Base-by-base conservation (phyloP, 306 rosid species). In the Vachellia pachyceras region DNA sequence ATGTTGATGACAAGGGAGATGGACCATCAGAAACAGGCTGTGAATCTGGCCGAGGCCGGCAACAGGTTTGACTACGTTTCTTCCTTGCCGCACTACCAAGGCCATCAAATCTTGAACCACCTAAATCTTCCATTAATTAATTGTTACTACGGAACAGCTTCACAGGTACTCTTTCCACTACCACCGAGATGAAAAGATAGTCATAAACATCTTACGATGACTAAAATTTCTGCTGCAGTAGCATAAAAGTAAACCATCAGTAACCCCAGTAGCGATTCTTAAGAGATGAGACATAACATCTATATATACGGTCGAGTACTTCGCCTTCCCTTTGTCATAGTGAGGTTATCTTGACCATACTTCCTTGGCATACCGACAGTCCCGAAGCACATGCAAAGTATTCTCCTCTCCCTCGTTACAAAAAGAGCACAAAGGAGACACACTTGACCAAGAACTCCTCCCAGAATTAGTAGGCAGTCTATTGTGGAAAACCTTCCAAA, bases 11-110 rank as follows among this genome's bases (percentile, higher is more conserved):
- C 60, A 86, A 75, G 10, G 94, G 84, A 14, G 91, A 87, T 60
- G 86, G 85, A 69, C 79, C 85, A 79, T 92, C 97, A 7, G 76
- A 79, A 72, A 75, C 75, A 73, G 90, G 88, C 70, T 83, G n/a
- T n/a, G n/a, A n/a, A n/a, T n/a, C n/a, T n/a, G n/a, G n/a, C n/a
- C n/a, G n/a, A n/a, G n/a, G n/a, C 75, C 95, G 86, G 54, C 97
- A 95, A 9, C 81, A 92, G 60, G 92, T 89, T 67, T 88, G 99
- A 83, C 90, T 92, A 82, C 99, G 93, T 85, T 90, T 95, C 90
- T 85, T 91, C 90, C 91, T 93, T 47, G 90, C 88, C 67, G 92
- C 84, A 83, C 76, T 86, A 83, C 79, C 81, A 40, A 91, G 84
- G 72, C 92, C 87, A 72, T 89, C 91, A 63, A 89, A 76, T 95